phyloP scores from a whole-genome alignment of 2,329 filamentous ascomycete species.

The Bipolaris zeicola region DNA sequence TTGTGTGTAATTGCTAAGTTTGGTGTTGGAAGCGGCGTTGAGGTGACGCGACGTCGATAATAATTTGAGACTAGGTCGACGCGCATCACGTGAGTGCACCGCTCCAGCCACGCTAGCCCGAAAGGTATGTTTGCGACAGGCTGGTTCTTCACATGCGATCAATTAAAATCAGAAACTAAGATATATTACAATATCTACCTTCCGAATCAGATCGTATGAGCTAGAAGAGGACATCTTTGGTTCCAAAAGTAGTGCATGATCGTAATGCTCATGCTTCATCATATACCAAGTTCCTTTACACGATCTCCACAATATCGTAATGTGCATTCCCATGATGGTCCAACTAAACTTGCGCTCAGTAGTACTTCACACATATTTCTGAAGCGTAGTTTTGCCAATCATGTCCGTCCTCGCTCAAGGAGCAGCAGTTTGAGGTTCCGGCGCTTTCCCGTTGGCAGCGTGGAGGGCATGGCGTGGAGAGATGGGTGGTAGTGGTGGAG shows the following conservation, averaged over 20 bases:
- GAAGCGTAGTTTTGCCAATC: not conserved
- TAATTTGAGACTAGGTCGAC: slow-evolving; percentile 20
- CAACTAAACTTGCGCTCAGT: not conserved
- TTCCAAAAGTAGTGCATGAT: too few relatives aligned
- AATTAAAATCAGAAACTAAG: too few relatives aligned
- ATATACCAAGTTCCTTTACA: too few relatives aligned
- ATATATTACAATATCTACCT: too few relatives aligned
- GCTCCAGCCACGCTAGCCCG: slow-evolving; percentile 21
- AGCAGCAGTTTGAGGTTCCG: not conserved
- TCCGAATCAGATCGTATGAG: too few relatives aligned
- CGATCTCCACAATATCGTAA: too few relatives aligned
- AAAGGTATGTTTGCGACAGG: slow-evolving; percentile 29
- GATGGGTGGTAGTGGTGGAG: slow-evolving; percentile 36
- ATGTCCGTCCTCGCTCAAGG: not conserved
- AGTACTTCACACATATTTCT: not conserved
- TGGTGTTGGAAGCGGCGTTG: not conserved
- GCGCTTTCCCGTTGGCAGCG: slow-evolving; percentile 25
- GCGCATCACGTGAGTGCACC: slow-evolving; percentile 28
- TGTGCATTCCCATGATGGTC: not conserved
- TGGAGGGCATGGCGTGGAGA: slow-evolving; percentile 23
- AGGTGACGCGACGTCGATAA: slow-evolving; percentile 17
- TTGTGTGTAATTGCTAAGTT: not conserved
- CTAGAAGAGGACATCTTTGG: too few relatives aligned
- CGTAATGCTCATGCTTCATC: too few relatives aligned
- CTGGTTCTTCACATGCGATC: not conserved